Percentiles rank a stretch among this genome's conserved stretches.
phyloP scores from a whole-genome alignment of 179 eudicot species.

The Spergularia azorica region DNA sequence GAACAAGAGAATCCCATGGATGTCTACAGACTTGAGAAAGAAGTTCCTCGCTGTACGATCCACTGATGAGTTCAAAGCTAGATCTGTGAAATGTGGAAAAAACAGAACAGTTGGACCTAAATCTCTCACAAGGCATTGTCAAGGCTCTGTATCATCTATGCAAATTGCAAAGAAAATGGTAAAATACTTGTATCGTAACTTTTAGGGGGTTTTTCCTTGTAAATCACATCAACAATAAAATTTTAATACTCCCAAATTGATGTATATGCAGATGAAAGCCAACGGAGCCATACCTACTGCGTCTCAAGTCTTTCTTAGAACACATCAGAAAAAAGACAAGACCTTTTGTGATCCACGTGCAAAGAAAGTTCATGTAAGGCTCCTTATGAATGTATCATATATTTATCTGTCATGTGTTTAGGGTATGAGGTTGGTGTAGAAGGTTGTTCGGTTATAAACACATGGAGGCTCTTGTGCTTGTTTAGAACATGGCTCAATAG shows the following conservation, averaged over 20 bases:
- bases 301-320: background rate
- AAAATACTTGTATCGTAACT: background rate
- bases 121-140: background rate
- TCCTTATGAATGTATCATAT: no score
- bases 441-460: no score
- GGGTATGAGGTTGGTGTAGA: no score
- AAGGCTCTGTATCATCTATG: conserved; percentile 1
- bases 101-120: background rate
- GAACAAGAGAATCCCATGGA: background rate
- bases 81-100: background rate
- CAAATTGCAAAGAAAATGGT: conserved; percentile 11
- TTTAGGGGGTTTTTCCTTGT: no score
- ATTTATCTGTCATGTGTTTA: no score
- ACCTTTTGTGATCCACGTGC: no score
- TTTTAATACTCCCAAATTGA: background rate
- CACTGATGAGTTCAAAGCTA: background rate
- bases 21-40: conserved; percentile 1
- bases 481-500: no score
- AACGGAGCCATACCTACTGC: background rate
- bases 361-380: no score
- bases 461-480: no score
- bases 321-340: background rate
- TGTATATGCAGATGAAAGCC: background rate
- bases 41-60: background rate
- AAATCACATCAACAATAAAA: no score